Evolutionary conservation across 805 yeast genomes (phyloP).

Genomic region (Metschnikowia arizonensis): DNA sequence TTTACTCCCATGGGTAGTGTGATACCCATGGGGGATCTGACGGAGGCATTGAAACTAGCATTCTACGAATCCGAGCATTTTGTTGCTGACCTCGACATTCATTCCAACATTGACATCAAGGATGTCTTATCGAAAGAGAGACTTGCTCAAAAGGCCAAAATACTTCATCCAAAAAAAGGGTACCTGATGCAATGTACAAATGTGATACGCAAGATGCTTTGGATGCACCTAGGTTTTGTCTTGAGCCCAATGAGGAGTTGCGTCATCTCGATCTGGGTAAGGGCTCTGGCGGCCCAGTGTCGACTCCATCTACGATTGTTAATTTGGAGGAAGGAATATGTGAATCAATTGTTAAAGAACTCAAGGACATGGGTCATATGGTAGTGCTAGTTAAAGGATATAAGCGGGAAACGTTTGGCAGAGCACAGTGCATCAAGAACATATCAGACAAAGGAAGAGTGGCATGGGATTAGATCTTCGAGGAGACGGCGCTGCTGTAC

Average conservation of each 20-base stretch:
- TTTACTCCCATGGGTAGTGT: too few relatives aligned
- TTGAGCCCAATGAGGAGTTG: slow-evolving; percentile 48
- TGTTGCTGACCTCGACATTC: slow-evolving; percentile 57
- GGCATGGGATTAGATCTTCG: slow-evolving; percentile 68
- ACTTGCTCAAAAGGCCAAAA: slow-evolving; percentile 10
- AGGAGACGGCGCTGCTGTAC: slow-evolving; percentile 80
- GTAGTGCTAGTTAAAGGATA: slow-evolving; percentile 42
- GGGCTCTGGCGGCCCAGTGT: slow-evolving; percentile 64
- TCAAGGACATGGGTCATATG: slow-evolving; percentile 55
- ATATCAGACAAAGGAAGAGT: slow-evolving; percentile 38
- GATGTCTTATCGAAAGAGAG: slow-evolving; percentile 36
- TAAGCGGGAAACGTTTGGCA: slow-evolving; percentile 48
- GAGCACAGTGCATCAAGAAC: slow-evolving; percentile 69
- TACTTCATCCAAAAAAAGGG: slow-evolving; percentile 6
- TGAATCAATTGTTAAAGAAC: slow-evolving; percentile 41
- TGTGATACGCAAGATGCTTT: slow-evolving; percentile 53
- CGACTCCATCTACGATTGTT: slow-evolving; percentile 55
- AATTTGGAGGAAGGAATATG: slow-evolving; percentile 62
- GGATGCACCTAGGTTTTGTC: slow-evolving; percentile 70
- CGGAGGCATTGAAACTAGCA: slow-evolving; percentile 66
- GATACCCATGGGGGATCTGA: too few relatives aligned
- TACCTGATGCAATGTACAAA: slow-evolving; percentile 16
- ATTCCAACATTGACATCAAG: slow-evolving; percentile 31
- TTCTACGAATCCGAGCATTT: slow-evolving; percentile 74
- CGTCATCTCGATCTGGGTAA: slow-evolving; percentile 44